Evolutionary conservation across 2,329 filamentous ascomycete species (phyloP), one percentile per base, ranked within the genome.

Genomic region (Ophiostoma piceae): DNA sequence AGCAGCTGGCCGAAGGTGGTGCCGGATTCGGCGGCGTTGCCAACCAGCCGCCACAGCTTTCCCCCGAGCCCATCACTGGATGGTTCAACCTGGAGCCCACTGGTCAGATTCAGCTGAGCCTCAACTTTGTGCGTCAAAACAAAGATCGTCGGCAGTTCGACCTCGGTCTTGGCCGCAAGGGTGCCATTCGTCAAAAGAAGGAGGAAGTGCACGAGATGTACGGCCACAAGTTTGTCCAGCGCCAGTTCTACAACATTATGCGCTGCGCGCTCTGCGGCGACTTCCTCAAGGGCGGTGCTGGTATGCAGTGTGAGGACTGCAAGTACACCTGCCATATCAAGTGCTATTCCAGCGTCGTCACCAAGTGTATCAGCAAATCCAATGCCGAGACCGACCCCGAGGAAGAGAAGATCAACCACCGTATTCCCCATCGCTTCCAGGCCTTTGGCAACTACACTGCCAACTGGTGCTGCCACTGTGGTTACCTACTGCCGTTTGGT

Each of bases 201-300:
- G 95, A 99, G 80, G 94, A 98, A 77, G 90, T 99, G 4, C 92
- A 97, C 81, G 95, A 99, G 82, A 97, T 97, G 84, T 97, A 97
- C 78, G 95, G 95, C 67, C 95, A 99, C 88, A 99, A 98, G 82
- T 99, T 99, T 77, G 90, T 98, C 70, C 92, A 95, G 77, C 94
- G 97, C 79, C 95, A 97, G 79, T 99, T 99, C 80, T 99, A 98
- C 88, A 99, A 98, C 85, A 97, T 99, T 77, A 99, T 99, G 95
- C 94, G 95, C 73, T 99, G 95, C 80, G 95, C 95, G 16, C 88
- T 98, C 47, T 99, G 95, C 78, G 95, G 94, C 71, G 95, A 99
- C 75, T 98, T 99, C 77, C 90, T 99, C 81, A 99, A 98, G 78
- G 98, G 98, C 79, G 96, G 94, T 67, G 92, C 95, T 29, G 95